Evolutionary conservation across 2,329 filamentous ascomycete genomes (phyloP).

Genomic region (Didymella keratinophila): DNA sequence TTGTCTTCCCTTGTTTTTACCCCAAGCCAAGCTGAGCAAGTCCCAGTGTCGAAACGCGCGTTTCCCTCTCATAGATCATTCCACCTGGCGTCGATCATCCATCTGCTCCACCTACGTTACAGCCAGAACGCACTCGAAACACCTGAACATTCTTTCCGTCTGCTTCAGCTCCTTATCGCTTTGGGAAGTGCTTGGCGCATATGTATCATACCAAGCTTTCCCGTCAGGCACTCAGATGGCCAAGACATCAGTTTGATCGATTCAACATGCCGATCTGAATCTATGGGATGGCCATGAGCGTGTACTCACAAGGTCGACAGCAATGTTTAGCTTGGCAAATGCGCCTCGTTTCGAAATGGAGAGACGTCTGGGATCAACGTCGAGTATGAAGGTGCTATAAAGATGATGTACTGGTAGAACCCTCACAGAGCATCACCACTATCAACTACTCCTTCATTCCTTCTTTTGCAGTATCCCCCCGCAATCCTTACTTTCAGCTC

Average conservation of each 20-base stretch:
- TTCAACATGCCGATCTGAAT: conserved; percentile 2
- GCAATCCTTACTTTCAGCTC: conserved; percentile 12
- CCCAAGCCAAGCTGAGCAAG: conserved; percentile 8
- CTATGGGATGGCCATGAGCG: neutral
- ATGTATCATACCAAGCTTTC: conserved; percentile 11
- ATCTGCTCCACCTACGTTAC: too few relatives aligned
- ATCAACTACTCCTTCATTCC: conserved; percentile 19
- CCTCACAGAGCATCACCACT: conserved; percentile 16
- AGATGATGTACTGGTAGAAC: neutral
- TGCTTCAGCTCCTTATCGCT: neutral
- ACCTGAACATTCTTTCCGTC: neutral
- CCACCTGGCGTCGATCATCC: neutral
- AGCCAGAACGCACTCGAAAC: neutral
- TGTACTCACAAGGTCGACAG: neutral
- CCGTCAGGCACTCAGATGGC: neutral
- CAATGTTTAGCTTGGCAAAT: conserved; percentile 8
- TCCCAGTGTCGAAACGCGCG: conserved; percentile 13
- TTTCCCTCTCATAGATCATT: conserved; percentile 10
- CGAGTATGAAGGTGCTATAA: too few relatives aligned
- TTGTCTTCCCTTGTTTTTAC: conserved; percentile 1
- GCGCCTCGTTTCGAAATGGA: neutral
- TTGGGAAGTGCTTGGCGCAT: conserved; percentile 3
- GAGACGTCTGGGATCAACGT: neutral
- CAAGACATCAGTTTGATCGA: conserved; percentile 14
- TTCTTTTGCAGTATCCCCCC: conserved; percentile 5